Conservation (phyloP, 139 green algal species). For the Ettlia oleoabundans region DNA sequence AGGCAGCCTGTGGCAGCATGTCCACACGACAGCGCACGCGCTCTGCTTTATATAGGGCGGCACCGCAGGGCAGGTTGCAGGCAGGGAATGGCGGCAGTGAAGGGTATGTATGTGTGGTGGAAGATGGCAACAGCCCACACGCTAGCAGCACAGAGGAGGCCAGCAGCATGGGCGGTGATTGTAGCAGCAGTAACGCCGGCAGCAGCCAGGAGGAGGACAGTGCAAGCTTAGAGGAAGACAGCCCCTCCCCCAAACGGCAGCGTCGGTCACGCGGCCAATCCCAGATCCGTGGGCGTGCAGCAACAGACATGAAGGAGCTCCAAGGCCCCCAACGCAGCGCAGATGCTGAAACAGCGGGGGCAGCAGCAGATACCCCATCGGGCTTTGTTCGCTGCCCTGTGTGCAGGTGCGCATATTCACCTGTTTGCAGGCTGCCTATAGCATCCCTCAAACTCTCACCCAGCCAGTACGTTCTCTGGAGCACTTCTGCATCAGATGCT, state of each 20-base stretch:
- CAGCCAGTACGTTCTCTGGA: neutral
- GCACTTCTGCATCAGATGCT: neutral
- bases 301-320: no score
- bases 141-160: neutral
- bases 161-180: neutral
- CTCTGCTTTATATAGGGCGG: no score
- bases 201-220: neutral
- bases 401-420: constrained; percentile 3
- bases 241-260: neutral
- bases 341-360: neutral
- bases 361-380: neutral
- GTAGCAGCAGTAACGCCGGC: neutral
- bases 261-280: neutral
- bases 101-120: no score
- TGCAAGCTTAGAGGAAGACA: no score
- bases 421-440: neutral
- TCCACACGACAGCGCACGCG: no score
- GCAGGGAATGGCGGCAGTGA: no score
- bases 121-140: neutral
- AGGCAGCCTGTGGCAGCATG: no score
- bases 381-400: constrained; percentile 51
- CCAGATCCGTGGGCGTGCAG: neutral
- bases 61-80: no score
- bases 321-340: no score
- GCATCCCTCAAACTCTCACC: neutral